Evolutionary conservation across 2,329 filamentous ascomycete genomes (phyloP), one percentile per base, ranked within the genome.

Genomic region (Ambrosiella cleistominuta): DNA sequence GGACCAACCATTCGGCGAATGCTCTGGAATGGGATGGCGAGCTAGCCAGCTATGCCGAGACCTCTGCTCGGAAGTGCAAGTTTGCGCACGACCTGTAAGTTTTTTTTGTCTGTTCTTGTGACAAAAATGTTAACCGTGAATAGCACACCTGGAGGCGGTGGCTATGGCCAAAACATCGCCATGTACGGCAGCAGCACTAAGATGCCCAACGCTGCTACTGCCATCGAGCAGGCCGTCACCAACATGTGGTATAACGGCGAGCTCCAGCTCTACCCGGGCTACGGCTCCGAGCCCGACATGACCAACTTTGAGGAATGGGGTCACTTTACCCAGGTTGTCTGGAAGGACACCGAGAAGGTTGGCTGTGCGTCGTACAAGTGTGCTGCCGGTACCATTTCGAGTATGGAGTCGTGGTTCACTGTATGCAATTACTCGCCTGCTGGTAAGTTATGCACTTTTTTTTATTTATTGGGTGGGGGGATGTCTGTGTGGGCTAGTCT

Each of bases 161-260:
- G 77, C 50, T 94, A 93, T 67, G 93, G 93, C 62, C 93, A 98
- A 74, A 98, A 97, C 78, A 83, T 97, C 60, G 91, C 87, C 66
- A 82, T 83, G 64, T 76, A 69, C 67, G 76, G 71, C 53, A 70
- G 69, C 54, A 69, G 70, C 36, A 70, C 65, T 42, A 64, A 72
- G 52, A 68, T 73, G 27, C 63, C 65, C 50, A 62, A 59, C 54
- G 64, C 66, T 27, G 61, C 58, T n/a, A 63, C 69, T 61, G 77
- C 82, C 52, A 75, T 87, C 62, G 80, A 81, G 57, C 74, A 78
- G 62, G 81, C 85, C 64, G 82, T 91, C 67, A 87, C 82, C 66
- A 79, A 91, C 68, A 75, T 84, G 72, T 96, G 93, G 88, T 96
- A 96, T 79, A 88, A 93, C 69, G 79, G 79, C 65, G 88, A 95